Conservation (phyloP, 768 basidiomycete genomes). For the Russula olivacea region DNA sequence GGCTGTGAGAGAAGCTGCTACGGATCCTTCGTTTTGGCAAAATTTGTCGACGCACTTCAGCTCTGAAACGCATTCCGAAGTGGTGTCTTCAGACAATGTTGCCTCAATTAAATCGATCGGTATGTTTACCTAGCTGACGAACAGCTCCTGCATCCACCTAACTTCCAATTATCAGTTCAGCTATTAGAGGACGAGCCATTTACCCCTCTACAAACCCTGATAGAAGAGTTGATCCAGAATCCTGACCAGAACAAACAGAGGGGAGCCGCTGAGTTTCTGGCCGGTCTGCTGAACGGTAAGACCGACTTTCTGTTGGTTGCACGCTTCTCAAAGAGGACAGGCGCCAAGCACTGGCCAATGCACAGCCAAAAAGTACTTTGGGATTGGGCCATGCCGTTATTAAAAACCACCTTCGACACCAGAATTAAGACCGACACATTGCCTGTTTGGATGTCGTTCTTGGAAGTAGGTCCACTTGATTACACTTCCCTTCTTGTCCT, state of each 20-base stretch:
- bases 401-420: slow-evolving; percentile 58
- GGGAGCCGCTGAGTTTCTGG: slow-evolving; percentile 79
- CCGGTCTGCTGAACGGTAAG: slow-evolving; percentile 60
- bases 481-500: background rate
- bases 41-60: slow-evolving; percentile 62
- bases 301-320: background rate
- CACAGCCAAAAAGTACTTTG: slow-evolving; percentile 64
- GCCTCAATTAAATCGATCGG: slow-evolving; percentile 73
- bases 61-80: slow-evolving; percentile 69
- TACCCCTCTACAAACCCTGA: slow-evolving; percentile 49
- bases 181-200: slow-evolving; percentile 71
- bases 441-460: slow-evolving; percentile 69
- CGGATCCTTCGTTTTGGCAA: slow-evolving; percentile 57
- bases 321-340: slow-evolving; percentile 32
- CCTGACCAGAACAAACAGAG: slow-evolving; percentile 84
- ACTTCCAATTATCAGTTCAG: slow-evolving; percentile 50
- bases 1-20: slow-evolving; percentile 44
- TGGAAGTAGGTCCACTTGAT: slow-evolving; percentile 46
- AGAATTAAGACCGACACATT: slow-evolving; percentile 81
- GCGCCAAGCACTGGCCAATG: slow-evolving; percentile 83
- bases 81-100: slow-evolving; percentile 61
- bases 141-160: background rate
- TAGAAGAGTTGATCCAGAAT: slow-evolving; percentile 59
- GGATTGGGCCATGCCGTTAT: slow-evolving; percentile 71
- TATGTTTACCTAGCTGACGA: slow-evolving; percentile 31